Base-by-base conservation (phyloP, 257 asterid genomes). In the Ocimum tenuiflorum region DNA sequence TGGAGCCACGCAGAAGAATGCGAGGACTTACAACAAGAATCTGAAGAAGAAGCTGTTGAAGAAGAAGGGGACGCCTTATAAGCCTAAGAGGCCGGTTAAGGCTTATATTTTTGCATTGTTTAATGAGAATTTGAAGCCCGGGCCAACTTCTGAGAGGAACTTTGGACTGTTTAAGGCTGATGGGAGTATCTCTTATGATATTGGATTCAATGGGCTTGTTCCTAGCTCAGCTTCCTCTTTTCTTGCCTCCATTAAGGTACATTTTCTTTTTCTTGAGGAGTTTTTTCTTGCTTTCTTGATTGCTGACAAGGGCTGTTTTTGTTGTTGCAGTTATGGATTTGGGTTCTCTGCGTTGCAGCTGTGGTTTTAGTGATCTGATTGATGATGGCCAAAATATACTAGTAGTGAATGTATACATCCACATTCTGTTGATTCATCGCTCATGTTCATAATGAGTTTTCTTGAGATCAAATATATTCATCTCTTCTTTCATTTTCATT, bases 71-170 rank as follows among this genome's bases (percentile, higher is more conserved):
- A 87, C 97, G 20, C 97, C 97, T 19, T 78, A 80, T 48, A 67
- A 82, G 77, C 97, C 95, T 0, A 87, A 71, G 74, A 78, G 39
- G 12, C 72, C 64, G 10, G 82, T 73, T 19, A 85, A 78, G 81
- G 97, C 94, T 10, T 90, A 90, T 41, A 38, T 90, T 6, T 90
- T 90, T 31, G 95, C 97, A 0, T 45, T 90, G 78, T 90, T 90
- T 29, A 90, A 87, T 20, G 97, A 90, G 51, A 78, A 90, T 41
- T 60, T 39, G 72, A 87, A 90, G 76, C 88, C 91, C 3, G 95
- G 95, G 0, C 97, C 94, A 1, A 85, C 91, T 17, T 87, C 95
- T 0, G 97, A 89, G 84, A 87, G 94, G 51, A 87, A 89, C 60
- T 87, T 87, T 45, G 97, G 97, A 17, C 60, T 89, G 81, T 90